Evolutionary conservation across 306 rosid species (phyloP).

Genomic region (Lathyrus oleraceus): DNA sequence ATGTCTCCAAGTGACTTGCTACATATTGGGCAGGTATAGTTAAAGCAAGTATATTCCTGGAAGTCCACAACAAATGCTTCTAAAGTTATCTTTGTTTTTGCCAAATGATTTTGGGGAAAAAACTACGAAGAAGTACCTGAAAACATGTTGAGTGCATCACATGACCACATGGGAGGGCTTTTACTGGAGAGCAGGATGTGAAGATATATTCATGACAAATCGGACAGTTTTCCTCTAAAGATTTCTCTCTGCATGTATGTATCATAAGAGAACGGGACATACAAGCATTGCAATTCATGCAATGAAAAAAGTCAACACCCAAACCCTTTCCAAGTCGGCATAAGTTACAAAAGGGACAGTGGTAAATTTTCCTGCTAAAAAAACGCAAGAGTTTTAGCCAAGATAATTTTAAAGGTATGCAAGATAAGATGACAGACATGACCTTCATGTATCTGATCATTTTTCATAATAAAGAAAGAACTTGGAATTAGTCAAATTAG

Average conservation of each 20-base stretch:
- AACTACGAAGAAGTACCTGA: conserved; percentile 55
- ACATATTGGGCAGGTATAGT: conserved; percentile 89
- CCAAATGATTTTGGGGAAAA: background rate
- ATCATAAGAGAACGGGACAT: conserved; percentile 68
- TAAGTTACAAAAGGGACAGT: conserved; percentile 93
- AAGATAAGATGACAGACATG: conserved; percentile 20
- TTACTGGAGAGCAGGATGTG: conserved; percentile 76
- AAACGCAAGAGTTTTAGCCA: conserved; percentile 30
- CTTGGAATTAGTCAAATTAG: conserved; percentile 12
- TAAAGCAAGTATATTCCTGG: conserved; percentile 74
- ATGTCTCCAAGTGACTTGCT: conserved; percentile 95
- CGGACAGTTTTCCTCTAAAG: conserved; percentile 85
- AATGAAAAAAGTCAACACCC: conserved; percentile 91
- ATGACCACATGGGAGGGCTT: conserved; percentile 91
- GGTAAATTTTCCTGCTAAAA: conserved; percentile 83
- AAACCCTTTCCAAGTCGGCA: conserved; percentile 95
- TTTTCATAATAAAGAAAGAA: conserved; percentile 18
- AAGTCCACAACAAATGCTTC: conserved; percentile 41
- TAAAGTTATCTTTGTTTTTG: conserved; percentile 34
- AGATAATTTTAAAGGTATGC: background rate
- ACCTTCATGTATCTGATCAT: conserved; percentile 15
- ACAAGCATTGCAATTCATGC: conserved; percentile 98
- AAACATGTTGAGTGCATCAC: conserved; percentile 90
- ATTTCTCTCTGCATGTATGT: conserved; percentile 84
- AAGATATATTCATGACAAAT: conserved; percentile 93